Percentiles rank a stretch among this genome's conserved stretches.
These are phyloP conservation scores for Drechslerella stenobrocha DNA, from an alignment of 2,329 filamentous ascomycete species.

Conservation along the genomic window DNA sequence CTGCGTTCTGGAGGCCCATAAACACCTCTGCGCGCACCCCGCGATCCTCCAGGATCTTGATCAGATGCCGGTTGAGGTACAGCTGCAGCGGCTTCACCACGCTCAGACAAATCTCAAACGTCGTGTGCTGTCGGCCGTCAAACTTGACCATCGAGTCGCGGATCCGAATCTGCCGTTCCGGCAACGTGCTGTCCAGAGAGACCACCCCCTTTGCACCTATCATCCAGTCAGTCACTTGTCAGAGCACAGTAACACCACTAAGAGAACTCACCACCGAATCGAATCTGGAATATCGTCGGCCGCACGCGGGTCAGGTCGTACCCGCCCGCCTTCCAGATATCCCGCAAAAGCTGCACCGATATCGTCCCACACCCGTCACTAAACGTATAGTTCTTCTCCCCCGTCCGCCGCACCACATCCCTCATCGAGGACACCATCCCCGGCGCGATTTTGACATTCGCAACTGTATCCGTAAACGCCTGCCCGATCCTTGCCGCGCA, in stretches of 20 bases:
- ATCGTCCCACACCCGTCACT: constrained; percentile 80
- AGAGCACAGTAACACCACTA: constrained; percentile 38
- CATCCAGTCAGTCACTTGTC: not conserved
- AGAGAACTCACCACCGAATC: constrained; percentile 62
- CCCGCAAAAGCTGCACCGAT: constrained; percentile 63
- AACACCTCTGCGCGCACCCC: constrained; percentile 65
- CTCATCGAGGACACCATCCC: constrained; percentile 55
- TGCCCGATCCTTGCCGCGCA: constrained; percentile 66
- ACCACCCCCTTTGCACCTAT: constrained; percentile 76
- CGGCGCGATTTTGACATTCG: constrained; percentile 56
- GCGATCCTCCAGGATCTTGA: constrained; percentile 85
- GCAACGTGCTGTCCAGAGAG: constrained; percentile 66
- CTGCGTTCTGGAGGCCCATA: constrained; percentile 65
- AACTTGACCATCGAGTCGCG: constrained; percentile 82
- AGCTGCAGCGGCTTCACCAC: constrained; percentile 69
- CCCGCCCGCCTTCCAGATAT: constrained; percentile 61
- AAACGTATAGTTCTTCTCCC: constrained; percentile 63
- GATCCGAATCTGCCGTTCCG: constrained; percentile 65
- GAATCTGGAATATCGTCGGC: constrained; percentile 73
- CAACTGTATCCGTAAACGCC: constrained; percentile 75
- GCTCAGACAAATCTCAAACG: constrained; percentile 73
- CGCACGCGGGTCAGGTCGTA: constrained; percentile 57
- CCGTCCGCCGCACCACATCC: constrained; percentile 61
- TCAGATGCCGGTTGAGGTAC: constrained; percentile 75
- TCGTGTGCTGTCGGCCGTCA: constrained; percentile 59